A percentile compares a stretch with the other conserved stretches of the same genome.
phyloP scores from a whole-genome alignment of 1,284 basidiomycete species.

The Sanguinoderma infundibulare region DNA sequence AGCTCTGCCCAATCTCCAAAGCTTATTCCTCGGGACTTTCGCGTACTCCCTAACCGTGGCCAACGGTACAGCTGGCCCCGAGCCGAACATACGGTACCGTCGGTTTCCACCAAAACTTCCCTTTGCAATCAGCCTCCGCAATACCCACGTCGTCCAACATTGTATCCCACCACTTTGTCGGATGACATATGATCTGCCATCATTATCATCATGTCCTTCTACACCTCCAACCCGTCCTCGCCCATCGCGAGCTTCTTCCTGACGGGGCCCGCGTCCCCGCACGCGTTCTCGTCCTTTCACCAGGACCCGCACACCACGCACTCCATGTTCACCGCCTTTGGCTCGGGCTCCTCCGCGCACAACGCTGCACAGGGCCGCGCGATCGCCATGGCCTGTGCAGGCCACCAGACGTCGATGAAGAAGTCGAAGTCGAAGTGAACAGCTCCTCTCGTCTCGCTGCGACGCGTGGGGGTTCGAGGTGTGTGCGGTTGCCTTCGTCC shows the following conservation, averaged over 20 bases:
- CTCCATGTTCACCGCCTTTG: conserved; percentile 65
- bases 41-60: no score
- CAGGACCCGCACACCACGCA: conserved; percentile 70
- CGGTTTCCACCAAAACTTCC: no score
- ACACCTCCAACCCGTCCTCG: conserved; percentile 35
- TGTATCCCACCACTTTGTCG: no score
- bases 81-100: no score
- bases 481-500: conserved; percentile 7
- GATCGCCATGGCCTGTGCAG: conserved; percentile 3
- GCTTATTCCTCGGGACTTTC: no score
- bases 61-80: no score
- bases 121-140: no score
- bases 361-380: conserved; percentile 20
- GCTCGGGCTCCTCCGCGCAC: conserved; percentile 28
- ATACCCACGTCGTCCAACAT: no score
- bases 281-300: conserved; percentile 67
- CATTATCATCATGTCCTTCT: conserved; percentile 37
- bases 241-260: conserved; percentile 41
- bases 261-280: conserved; percentile 41
- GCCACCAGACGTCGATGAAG: background rate
- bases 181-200: no score
- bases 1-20: no score
- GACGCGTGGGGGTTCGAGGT: background rate
- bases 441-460: background rate
- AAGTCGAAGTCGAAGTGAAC: background rate